Conservation (phyloP, 1,139 yeast species). For the Suhomyces terraborum region DNA sequence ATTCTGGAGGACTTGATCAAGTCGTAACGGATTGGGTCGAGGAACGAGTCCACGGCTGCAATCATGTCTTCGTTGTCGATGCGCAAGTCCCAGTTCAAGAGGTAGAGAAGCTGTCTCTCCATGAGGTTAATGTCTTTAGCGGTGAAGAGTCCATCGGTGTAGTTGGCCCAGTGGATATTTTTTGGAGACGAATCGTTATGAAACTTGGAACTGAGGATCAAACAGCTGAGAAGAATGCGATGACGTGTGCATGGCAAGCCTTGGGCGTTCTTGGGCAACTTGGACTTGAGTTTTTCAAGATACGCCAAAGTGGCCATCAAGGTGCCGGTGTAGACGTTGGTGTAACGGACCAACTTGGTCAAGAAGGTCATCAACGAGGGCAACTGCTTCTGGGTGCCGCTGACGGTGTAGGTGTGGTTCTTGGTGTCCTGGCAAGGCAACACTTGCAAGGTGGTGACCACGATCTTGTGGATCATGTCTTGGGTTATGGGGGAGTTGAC, state of each 20-base stretch:
- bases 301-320: slow-evolving; percentile 71
- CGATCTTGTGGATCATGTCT: slow-evolving; percentile 66
- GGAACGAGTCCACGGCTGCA: slow-evolving; percentile 49
- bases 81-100: slow-evolving; percentile 70
- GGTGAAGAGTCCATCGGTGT: slow-evolving; percentile 71
- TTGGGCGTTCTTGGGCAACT: slow-evolving; percentile 68
- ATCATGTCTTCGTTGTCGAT: slow-evolving; percentile 58
- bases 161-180: slow-evolving; percentile 75
- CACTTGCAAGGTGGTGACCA: slow-evolving; percentile 62
- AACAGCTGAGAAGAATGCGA: slow-evolving; percentile 70
- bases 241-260: slow-evolving; percentile 80
- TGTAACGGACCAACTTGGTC: slow-evolving; percentile 66
- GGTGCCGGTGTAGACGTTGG: slow-evolving; percentile 77
- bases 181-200: slow-evolving; percentile 79
- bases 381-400: slow-evolving; percentile 39
- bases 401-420: slow-evolving; percentile 30
- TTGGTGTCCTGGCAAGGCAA: slow-evolving; percentile 53
- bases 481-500: slow-evolving; percentile 60
- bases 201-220: slow-evolving; percentile 70
- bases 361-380: slow-evolving; percentile 79
- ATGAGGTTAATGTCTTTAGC: slow-evolving; percentile 71
- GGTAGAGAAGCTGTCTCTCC: slow-evolving; percentile 73
- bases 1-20: slow-evolving; percentile 45
- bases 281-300: slow-evolving; percentile 58
- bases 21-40: slow-evolving; percentile 65